Base-by-base conservation (phyloP, 1,139 yeast species). In the Spencermartinsiella ligniputridi region DNA sequence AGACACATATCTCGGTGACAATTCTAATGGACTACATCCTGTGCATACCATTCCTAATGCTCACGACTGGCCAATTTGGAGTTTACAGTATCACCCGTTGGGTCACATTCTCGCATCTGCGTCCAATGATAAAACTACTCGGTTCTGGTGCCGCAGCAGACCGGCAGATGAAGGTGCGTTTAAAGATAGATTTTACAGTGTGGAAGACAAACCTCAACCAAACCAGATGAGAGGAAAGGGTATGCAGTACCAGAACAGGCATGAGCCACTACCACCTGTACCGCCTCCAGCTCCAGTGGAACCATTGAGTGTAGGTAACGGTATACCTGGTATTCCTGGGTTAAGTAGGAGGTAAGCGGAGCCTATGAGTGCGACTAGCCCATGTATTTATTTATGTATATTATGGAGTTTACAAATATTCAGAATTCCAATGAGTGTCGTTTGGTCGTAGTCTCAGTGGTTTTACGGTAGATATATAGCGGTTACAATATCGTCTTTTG, bases 21-120 rank as follows among this genome's bases (percentile, higher is more conserved):
- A 45, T 2, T 48, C 54, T 8, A 39, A 47, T 13, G 45, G 45
- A 0, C 21, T 49, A 3, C 29, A 35, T 13, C 51, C 55, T 3
- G 53, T 50, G 12, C 60, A 57, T 50, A 58, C 55, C 25, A 84
- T 92, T 37, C 96, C 96, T 1, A 83, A 77, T 64, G 98, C 97
- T 0, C 98, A 92, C 62, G 97, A 90, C 60, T 85, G 86, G 67
- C 94, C 96, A 3, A 81, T 92, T 41, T 89, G 92, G 67, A 79
- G 95, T 2, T 66, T 92, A 50, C 94, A 90, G 54, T 92, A 89
- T 60, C 97, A 90, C 66, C 97, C 97, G 2, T 71, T 87, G 57
- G 98, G 98, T 2, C 97, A 92, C 65, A 71, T 90, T 44, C 71
- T 92, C 39, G 83, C 95, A 49, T 81, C 96, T 13, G 97, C 97